Base-by-base conservation (phyloP, 371 early-diverging fungal species). In the Mucor mucedo region DNA sequence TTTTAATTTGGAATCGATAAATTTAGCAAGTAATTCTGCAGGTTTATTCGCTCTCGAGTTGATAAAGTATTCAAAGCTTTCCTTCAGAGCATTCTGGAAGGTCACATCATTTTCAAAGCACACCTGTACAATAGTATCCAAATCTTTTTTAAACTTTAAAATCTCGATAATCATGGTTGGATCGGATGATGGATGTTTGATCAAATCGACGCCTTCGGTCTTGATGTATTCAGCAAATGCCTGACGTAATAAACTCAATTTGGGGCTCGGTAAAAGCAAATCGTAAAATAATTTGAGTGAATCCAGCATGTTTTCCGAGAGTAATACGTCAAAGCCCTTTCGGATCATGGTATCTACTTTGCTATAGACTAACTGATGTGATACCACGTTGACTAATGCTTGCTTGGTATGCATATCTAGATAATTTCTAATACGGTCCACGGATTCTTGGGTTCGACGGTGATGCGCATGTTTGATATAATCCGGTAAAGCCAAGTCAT, bases 1-100 rank as follows among this genome's bases (percentile, higher is more conserved):
- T 45, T 83, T 80, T 42, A 82, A 58, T 45, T 76, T 83, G 21
- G 77, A 76, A 69, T 96, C 96, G 45, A 94, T 73, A 65, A 84
- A 89, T 66, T 88, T 93, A 39, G 95, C 95, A 54, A 98, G 81
- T 42, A 94, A 66, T 76, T 96, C 96, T 3, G 97, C 95, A 6
- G 96, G 95, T 69, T 90, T 92, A 73, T 88, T 92, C 40, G 87
- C 85, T 50, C 94, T 78, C 21, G 89, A 77, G 63, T 96, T 95
- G 61, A 98, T 87, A 63, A 95, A 94, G 2, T 73, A 70, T 61
- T 94, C 96, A 73, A 98, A 96, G 30, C 93, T 86, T 65, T 94
- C 93, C 55, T 93, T 92, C 49, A 92, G 58, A 0, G 92, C 77
- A 14, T 92, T 76, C 2, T 72, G 65, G 64, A 96, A 91, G 27